Evolutionary conservation across 2,329 filamentous ascomycete species (phyloP), one percentile per base, ranked within the genome.

Genomic region (Penicillium freii): DNA sequence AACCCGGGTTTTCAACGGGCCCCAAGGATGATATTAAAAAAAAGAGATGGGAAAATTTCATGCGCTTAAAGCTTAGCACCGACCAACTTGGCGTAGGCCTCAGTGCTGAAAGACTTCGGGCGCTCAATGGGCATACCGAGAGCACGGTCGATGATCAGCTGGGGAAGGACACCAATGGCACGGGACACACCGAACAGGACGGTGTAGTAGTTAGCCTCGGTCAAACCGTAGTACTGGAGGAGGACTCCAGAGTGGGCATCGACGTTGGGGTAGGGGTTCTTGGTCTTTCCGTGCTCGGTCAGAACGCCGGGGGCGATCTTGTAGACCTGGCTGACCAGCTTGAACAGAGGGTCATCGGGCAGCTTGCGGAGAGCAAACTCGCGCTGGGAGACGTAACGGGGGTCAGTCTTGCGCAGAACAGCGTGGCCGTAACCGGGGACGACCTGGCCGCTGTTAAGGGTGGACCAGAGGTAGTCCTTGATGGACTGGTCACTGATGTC

Each of bases 221-320:
- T 97, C 77, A 99, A 84, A 74, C 94, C 94, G 82, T 99, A 99
- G 89, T 99, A 94, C 84, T 99, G 94, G 70, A 99, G 91, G 67
- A 99, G 91, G 68, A 99, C 94, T 85, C 94, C 94, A 33, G 92
- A 97, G 89, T 97, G 94, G 74, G 93, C 92, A 75, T 97, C 93
- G 74, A 97, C 92, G 84, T 97, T 97, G 80, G 94, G 94, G 86
- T 85, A 97, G 68, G 93, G 93, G 90, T 97, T 97, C 90, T 97
- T 97, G 85, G 93, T 97, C 91, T 99, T 99, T 83, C 94, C 94
- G 84, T 99, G 94, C 88, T 99, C 92, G 67, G 94, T 99, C 77
- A 99, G 85, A 72, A 99, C 94, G 73, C 89, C 90, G 66, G 94
- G 94, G 65, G 94, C 94, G 72, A 99, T 97, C 91, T 99, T 99